Conservation (phyloP, 2,329 filamentous ascomycete genomes). For the Xylaria polymorpha region DNA sequence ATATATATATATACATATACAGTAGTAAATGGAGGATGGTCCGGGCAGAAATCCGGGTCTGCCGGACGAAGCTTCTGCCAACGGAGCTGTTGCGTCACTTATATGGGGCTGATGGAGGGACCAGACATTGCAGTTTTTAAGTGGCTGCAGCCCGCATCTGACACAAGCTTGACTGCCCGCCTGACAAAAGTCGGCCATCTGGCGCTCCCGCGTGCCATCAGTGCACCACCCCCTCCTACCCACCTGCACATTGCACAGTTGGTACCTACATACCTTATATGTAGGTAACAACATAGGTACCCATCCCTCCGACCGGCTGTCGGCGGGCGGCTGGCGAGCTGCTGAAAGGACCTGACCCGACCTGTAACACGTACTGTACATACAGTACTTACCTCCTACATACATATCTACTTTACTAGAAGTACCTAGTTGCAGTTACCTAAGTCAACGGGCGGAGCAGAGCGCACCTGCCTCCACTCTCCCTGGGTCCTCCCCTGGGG, state of each 20-base stretch:
- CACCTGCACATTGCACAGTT: no score
- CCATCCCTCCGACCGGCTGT: background rate
- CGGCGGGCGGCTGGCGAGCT: background rate
- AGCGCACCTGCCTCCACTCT: no score
- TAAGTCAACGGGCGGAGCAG: background rate
- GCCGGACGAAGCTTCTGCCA: constrained; percentile 21
- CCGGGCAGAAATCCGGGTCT: background rate
- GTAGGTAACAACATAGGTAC: no score
- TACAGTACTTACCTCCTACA: no score
- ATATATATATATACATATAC: no score
- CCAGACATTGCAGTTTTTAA: constrained; percentile 11
- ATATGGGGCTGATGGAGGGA: constrained; percentile 18
- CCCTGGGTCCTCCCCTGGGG: no score
- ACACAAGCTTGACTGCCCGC: constrained; percentile 6
- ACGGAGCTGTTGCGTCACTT: constrained; percentile 23
- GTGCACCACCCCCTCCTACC: background rate
- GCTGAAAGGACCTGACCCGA: background rate
- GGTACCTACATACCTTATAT: no score
- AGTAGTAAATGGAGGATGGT: background rate
- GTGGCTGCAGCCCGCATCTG: constrained; percentile 5
- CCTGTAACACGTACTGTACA: background rate
- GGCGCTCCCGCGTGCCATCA: constrained; percentile 14
- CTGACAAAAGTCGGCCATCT: constrained; percentile 28
- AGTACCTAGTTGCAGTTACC: background rate
- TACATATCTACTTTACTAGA: no score